Base-by-base conservation (phyloP, 2,329 filamentous ascomycete genomes). In the Metarhizium guizhouense region DNA sequence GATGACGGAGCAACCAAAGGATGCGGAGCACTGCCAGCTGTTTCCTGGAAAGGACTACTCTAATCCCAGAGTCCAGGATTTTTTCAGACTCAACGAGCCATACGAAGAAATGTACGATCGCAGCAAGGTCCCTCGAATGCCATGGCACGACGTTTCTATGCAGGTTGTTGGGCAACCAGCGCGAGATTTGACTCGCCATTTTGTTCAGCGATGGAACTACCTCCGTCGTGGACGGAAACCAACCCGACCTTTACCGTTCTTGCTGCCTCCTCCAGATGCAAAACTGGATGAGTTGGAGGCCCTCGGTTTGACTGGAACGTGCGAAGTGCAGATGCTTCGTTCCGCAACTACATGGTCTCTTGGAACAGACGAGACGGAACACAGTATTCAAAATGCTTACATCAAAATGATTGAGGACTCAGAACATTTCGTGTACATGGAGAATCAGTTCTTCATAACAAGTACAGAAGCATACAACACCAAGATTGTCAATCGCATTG, bases 51-150 rank as follows among this genome's bases (percentile, higher is more conserved):
- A 99, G 70, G 94, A 99, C 70, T 99, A 99, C 71, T 96, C 92
- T 0, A 99, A 99, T 65, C 93, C 94, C 18, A 82, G 94, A 63
- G 90, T 96, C 3, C 89, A 95, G 63, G 94, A 99, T 69, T 99
- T 99, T 68, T 96, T 90, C 75, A 84, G 86, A 56, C 81, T 99
- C 30, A 87, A 94, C 67, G 90, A 95, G 69, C 94, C 94, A 2
- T 97, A 97, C 65, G 94, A 96, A 66, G 94, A 99, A 71, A 97
- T 97, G 94, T 99, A 97, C 66, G 90, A 97, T 70, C 86, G 94
- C 55, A 87, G 84, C 58, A 88, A 88, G 67, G 82, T 93, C 18
- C 91, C 94, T 2, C 80, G 94, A 59, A 99, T 97, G 94, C 93
- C 94, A 1, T 99, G 94, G 94, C 94, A 99, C 66, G 94, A 99